Evolutionary conservation across 371 early-diverging fungal species (phyloP).

Genomic region (Lichtheimia ramosa): DNA sequence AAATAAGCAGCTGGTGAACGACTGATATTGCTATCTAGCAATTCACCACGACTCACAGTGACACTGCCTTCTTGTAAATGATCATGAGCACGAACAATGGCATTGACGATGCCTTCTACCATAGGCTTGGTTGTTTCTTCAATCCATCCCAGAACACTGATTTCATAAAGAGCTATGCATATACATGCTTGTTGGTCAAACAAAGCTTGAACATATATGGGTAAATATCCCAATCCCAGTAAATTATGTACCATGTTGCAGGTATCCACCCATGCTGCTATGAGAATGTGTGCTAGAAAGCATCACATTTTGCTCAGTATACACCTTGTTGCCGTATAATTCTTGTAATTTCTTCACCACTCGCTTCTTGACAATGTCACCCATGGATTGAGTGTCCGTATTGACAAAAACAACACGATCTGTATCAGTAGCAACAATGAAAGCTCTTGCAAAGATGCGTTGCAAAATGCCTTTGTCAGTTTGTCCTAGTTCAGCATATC

Average conservation of each 20-base stretch:
- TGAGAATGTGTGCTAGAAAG: constrained; percentile 70
- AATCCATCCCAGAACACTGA: constrained; percentile 38
- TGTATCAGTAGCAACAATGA: constrained; percentile 39
- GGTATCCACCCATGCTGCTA: constrained; percentile 48
- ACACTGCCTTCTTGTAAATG: constrained; percentile 38
- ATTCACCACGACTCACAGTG: constrained; percentile 31
- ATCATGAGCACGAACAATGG: constrained; percentile 58
- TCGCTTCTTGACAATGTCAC: constrained; percentile 33
- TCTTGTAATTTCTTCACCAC: constrained; percentile 30
- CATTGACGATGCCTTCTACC: constrained; percentile 51
- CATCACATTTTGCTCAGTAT: constrained; percentile 56
- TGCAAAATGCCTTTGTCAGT: constrained; percentile 57
- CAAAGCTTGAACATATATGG: constrained; percentile 2
- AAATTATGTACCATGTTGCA: constrained; percentile 41
- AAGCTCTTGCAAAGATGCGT: constrained; percentile 56
- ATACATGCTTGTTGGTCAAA: constrained; percentile 6
- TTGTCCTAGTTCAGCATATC: constrained; percentile 57
- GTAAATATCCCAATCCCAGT: constrained; percentile 7
- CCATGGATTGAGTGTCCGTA: constrained; percentile 51
- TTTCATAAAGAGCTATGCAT: constrained; percentile 35
- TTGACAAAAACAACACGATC: constrained; percentile 56
- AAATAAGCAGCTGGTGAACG: constrained; percentile 57
- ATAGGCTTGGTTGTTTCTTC: constrained; percentile 53
- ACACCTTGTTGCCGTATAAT: constrained; percentile 21
- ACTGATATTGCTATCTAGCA: constrained; percentile 56